Evolutionary conservation across 208 protist genomes (phyloP), one percentile per base, ranked within the genome.

Genomic region (Leishmania lainsoni): DNA sequence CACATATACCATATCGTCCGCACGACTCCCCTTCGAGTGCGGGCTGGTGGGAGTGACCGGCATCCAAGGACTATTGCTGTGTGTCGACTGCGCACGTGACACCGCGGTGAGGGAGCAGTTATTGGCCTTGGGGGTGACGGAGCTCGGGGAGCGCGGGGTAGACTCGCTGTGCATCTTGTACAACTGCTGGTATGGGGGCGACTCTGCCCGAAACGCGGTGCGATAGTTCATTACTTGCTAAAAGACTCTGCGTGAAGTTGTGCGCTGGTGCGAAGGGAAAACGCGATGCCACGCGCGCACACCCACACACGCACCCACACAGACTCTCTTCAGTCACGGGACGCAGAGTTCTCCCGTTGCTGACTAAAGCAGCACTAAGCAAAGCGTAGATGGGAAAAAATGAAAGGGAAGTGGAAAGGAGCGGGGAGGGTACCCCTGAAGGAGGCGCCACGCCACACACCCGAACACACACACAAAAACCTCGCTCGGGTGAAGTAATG

Each of bases 131-230:
- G 82, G 82, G 8, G 72, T 85, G 49, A 66, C 58, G 42, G 82
- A 85, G 63, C 72, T 78, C 42, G 71, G 78, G 22, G 77, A 56
- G 22, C 78, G 77, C 32, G 77, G 39, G 52, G 76, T 49, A n/a
- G 59, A 49, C 54, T 75, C 76, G 20, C 29, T 16, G 73, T 81
- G 61, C n/a, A 61, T 54, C 48, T 81, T 85, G 74, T 81, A 85
- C 9, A 85, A 78, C 49, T 81, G 77, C 73, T 81, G 82, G 63
- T 85, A 78, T 22, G 63, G 56, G 29, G 82, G 82, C 73, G 82
- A 85, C 16, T 81, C 56, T 17, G 73, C 72, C 42, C 82, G 77
- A 4, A 59, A 51, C 16, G 51, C 14, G 39, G 77, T 58, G 39
- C 82, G 72, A 63, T 74, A 75, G 17, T 39, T 63, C 81, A 84